Base-by-base conservation (phyloP, 164 flowering plant species). In the Vitis cinerea region DNA sequence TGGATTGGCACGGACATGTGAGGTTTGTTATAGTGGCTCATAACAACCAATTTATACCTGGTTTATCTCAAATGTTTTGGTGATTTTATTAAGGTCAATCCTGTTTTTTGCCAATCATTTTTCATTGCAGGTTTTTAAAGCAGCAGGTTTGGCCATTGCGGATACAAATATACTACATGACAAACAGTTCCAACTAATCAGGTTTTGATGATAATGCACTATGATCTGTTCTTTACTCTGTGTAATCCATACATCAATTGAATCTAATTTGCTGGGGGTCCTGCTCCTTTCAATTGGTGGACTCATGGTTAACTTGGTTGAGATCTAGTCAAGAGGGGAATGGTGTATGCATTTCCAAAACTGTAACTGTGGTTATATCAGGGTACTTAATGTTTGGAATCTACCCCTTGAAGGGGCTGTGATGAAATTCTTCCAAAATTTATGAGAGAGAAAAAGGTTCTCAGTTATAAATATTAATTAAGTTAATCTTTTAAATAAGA, bases 121-220 rank as follows among this genome's bases (percentile, higher is more conserved):
- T 50, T 77, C 59, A 1, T 68, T 12, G 51, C 88, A 95, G 98
- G 90, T 95, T 15, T 96, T 93, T 79, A 88, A 84, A 80, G 93
- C 98, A 69, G 78, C 87, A 70, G 85, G 90, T 58, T 82, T 96
- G 57, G 89, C 86, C 13, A 63, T 96, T 75, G 88, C 97, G 19
- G 95, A 92, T 77, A 72, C 81, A 64, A 90, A 67, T 68, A 75
- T 93, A 67, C 52, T 92, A 63, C 81, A 78, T 54, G 99, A 93
- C 81, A 96, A 93, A 80, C 99, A 96, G 74, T 96, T 93, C 77
- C 97, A 96, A 72, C 92, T 93, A 72, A 96, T 93, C 84, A 93
- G 99, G 99, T 90, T 68, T 67, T 44, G 23, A 62, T 44, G 11
- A 47, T 59, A 17, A 17, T 30, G 11, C 14, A 3, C 7, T 54